Evolutionary conservation across 345 rosid species (phyloP).

Genomic region (thale cress (Arabidopsis thaliana)): DNA sequence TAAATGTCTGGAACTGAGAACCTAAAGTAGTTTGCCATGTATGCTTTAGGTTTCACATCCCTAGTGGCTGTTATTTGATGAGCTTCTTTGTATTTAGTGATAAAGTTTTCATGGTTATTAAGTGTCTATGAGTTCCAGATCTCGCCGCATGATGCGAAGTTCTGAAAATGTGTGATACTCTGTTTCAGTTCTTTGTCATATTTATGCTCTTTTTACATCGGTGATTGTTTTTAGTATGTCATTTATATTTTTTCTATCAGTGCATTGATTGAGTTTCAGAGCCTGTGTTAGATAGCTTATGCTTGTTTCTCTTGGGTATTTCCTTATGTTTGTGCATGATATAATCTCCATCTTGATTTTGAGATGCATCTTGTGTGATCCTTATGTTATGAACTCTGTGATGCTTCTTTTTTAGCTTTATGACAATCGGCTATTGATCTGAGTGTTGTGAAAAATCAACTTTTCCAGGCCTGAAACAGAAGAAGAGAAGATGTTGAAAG

Average conservation of each 20-base stretch:
- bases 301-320: slow-evolving; percentile 5
- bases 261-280: background rate
- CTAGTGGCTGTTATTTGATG: background rate
- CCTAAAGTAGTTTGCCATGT: background rate
- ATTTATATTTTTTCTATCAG: too few relatives aligned
- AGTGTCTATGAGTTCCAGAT: background rate
- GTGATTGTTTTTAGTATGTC: background rate
- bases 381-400: slow-evolving; percentile 12
- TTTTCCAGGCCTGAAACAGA: slow-evolving; percentile 80
- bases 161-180: background rate
- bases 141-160: background rate
- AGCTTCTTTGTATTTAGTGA: slow-evolving; percentile 2
- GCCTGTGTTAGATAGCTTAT: slow-evolving; percentile 4
- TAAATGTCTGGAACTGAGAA: too few relatives aligned
- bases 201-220: too few relatives aligned
- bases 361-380: slow-evolving; percentile 15
- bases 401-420: background rate
- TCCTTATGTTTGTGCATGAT: background rate
- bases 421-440: slow-evolving; percentile 9
- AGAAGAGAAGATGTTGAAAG: slow-evolving; percentile 74
- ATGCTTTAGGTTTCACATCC: slow-evolving; percentile 6
- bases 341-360: background rate
- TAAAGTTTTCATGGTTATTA: background rate
- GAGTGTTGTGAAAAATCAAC: slow-evolving; percentile 17
- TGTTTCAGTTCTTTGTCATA: background rate